Conservation (phyloP, 805 yeast species). For the Ogataea henricii region DNA sequence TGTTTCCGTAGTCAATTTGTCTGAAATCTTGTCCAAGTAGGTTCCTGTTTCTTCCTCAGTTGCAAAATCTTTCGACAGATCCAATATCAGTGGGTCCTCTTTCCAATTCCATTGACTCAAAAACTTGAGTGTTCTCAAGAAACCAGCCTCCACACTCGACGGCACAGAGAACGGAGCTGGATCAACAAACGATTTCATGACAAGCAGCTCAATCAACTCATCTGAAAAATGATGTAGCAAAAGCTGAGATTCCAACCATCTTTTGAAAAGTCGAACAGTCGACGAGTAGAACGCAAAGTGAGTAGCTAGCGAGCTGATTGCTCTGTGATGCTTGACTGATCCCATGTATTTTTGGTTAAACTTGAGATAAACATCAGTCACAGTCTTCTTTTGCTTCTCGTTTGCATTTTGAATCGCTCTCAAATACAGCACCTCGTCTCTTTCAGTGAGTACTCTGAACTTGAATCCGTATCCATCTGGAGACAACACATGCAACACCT, state of each 20-base stretch:
- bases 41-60: constrained; percentile 27
- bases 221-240: constrained; percentile 71
- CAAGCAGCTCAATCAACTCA: constrained; percentile 79
- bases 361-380: constrained; percentile 63
- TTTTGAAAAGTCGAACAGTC: constrained; percentile 80
- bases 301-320: constrained; percentile 68
- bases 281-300: constrained; percentile 75
- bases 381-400: constrained; percentile 56
- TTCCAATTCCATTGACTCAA: constrained; percentile 93
- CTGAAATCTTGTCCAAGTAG: constrained; percentile 51
- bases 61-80: constrained; percentile 56
- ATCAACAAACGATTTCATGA: constrained; percentile 81
- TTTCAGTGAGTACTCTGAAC: constrained; percentile 74
- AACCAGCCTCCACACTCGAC: constrained; percentile 76
- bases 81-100: constrained; percentile 80
- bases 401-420: constrained; percentile 69
- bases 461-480: constrained; percentile 91
- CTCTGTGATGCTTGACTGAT: constrained; percentile 77
- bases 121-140: constrained; percentile 69
- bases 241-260: constrained; percentile 86
- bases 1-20: constrained; percentile 60
- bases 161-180: constrained; percentile 86
- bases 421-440: constrained; percentile 74
- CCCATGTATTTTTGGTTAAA: constrained; percentile 68
- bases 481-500: constrained; percentile 64